Conservation (phyloP, 352 stramenopile genomes). For the Phytophthora brassicae region DNA sequence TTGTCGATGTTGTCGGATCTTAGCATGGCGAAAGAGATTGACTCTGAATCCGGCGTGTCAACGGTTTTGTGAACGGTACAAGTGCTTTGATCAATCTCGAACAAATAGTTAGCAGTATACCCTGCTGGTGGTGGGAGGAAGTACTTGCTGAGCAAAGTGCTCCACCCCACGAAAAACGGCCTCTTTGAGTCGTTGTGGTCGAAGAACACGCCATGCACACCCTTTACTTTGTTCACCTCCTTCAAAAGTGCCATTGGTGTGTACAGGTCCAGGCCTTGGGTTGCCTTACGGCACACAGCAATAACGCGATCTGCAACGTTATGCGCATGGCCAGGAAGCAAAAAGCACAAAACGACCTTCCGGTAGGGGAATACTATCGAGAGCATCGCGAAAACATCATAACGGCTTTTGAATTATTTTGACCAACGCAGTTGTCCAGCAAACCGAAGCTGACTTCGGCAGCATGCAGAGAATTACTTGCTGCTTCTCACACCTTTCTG, state of each 20-base stretch:
- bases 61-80: conserved; percentile 11
- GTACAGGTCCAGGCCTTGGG: not conserved
- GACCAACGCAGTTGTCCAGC: conserved; percentile 10
- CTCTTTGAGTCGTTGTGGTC: conserved; percentile 4
- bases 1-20: not conserved
- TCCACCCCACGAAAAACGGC: conserved; percentile 5
- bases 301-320: conserved; percentile 15
- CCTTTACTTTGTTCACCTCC: conserved; percentile 4
- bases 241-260: not conserved
- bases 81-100: conserved; percentile 10
- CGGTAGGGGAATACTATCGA: conserved; percentile 3
- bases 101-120: conserved; percentile 13
- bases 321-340: conserved; percentile 2
- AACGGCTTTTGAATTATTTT: conserved; percentile 18
- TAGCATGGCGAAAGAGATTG: conserved; percentile 9
- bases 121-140: conserved; percentile 3
- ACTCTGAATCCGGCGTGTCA: not conserved
- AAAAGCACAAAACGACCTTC: conserved; percentile 5
- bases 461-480: not conserved
- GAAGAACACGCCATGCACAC: conserved; percentile 3
- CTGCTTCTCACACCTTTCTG: not conserved
- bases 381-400: conserved; percentile 15
- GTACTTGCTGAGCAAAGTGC: conserved; percentile 3
- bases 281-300: not conserved
- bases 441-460: conserved; percentile 5